phyloP scores from a whole-genome alignment of 176 grass and related monocot genomes.

The Dactylis glomerata region DNA sequence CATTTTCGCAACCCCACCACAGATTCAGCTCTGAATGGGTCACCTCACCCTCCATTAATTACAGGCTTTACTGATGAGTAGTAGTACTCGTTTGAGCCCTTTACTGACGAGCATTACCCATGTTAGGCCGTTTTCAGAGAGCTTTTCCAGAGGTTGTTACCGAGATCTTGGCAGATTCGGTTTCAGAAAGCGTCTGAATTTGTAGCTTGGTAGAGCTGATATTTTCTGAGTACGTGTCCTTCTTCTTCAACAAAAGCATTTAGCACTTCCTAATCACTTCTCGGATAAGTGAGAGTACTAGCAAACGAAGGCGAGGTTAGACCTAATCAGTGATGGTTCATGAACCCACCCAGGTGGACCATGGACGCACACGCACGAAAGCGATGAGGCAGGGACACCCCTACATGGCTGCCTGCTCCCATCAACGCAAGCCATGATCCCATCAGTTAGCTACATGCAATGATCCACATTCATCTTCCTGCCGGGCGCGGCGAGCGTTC shows the following conservation, averaged over 20 bases:
- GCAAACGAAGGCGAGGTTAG: constrained; percentile 2
- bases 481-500: background rate
- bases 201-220: background rate
- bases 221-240: too few species aligned
- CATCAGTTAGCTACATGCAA: background rate
- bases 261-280: background rate
- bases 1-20: constrained; percentile 19
- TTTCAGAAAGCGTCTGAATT: background rate
- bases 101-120: background rate
- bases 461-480: background rate
- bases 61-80: background rate
- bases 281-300: background rate
- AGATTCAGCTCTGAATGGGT: background rate
- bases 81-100: background rate
- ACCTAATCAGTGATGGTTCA: background rate
- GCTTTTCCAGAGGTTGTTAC: too few species aligned
- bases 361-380: background rate
- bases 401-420: constrained; percentile 5
- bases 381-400: background rate
- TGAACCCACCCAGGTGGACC: background rate
- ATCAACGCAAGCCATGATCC: constrained; percentile 10
- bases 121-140: background rate
- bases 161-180: background rate
- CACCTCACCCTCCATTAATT: background rate
- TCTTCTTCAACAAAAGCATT: background rate